These are phyloP conservation scores for Arthroderma sp. DNA, from an alignment of 2,329 filamentous ascomycete species.

Conservation along the genomic window DNA sequence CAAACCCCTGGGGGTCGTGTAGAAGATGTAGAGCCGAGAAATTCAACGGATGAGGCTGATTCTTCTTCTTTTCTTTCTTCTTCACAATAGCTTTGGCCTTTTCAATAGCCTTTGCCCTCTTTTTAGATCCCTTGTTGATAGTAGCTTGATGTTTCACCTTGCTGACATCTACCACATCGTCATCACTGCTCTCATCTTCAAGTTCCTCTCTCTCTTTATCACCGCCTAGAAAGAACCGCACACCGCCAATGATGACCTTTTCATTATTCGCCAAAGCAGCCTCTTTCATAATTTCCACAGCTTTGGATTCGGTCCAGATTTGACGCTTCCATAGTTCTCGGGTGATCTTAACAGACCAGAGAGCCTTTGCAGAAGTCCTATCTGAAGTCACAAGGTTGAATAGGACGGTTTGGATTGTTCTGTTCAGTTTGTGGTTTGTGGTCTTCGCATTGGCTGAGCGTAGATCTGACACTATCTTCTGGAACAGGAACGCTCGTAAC, in stretches of 20 bases:
- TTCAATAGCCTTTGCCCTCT: conserved; percentile 66
- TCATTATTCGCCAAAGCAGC: conserved; percentile 79
- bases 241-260: conserved; percentile 78
- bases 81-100: conserved; percentile 74
- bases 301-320: conserved; percentile 86
- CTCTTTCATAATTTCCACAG: conserved; percentile 98
- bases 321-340: conserved; percentile 93
- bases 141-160: conserved; percentile 72
- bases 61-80: conserved; percentile 75
- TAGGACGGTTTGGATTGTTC: conserved; percentile 82
- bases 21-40: conserved; percentile 91
- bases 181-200: conserved; percentile 78
- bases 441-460: conserved; percentile 75
- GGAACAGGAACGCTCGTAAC: conserved; percentile 68
- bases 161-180: conserved; percentile 60
- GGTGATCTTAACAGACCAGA: conserved; percentile 94
- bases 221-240: conserved; percentile 88
- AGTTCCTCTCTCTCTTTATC: conserved; percentile 92
- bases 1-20: conserved; percentile 88
- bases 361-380: conserved; percentile 66
- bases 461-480: conserved; percentile 84
- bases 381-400: conserved; percentile 86
- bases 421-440: conserved; percentile 85
- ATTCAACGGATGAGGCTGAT: conserved; percentile 75
- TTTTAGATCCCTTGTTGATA: conserved; percentile 95